phyloP scores from a whole-genome alignment of 2,329 filamentous ascomycete species.

The Boeremia lycopersici region DNA sequence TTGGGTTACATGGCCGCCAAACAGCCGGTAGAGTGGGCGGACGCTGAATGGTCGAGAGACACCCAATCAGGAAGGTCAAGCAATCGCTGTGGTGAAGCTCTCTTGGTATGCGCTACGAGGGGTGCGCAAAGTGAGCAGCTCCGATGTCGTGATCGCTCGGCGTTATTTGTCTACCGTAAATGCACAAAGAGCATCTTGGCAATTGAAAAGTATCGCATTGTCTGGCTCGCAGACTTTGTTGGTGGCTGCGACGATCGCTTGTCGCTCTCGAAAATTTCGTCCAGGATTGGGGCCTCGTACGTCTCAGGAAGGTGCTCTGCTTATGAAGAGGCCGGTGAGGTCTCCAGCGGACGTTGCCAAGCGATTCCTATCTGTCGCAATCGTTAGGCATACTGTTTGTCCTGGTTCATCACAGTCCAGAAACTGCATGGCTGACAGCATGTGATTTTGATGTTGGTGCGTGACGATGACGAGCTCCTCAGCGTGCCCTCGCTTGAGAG shows the following conservation, averaged over 20 bases:
- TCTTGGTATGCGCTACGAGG: conserved; percentile 31
- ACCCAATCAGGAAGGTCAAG: conserved; percentile 39
- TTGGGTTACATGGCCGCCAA: conserved; percentile 33
- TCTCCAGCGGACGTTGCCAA: not conserved
- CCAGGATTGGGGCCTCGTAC: conserved; percentile 1
- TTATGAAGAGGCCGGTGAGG: not conserved
- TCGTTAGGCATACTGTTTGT: not conserved
- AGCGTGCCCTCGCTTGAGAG: not conserved
- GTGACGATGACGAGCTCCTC: not conserved
- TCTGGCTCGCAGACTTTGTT: conserved; percentile 3
- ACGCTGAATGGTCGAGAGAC: conserved; percentile 18
- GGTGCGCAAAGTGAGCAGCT: conserved; percentile 13
- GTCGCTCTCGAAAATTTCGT: not conserved
- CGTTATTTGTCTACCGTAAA: conserved; percentile 23
- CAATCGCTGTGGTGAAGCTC: conserved; percentile 16
- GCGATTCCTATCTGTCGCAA: not conserved
- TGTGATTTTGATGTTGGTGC: not conserved
- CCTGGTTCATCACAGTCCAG: not conserved
- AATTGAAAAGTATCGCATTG: not conserved
- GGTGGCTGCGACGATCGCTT: conserved; percentile 12
- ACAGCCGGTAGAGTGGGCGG: conserved; percentile 6
- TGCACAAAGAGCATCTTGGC: conserved; percentile 19
- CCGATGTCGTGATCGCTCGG: conserved; percentile 38
- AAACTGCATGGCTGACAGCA: not conserved
- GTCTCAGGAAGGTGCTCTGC: conserved; percentile 6